phyloP scores from a whole-genome alignment of 768 basidiomycete genomes.

The Suillus subaureus region DNA sequence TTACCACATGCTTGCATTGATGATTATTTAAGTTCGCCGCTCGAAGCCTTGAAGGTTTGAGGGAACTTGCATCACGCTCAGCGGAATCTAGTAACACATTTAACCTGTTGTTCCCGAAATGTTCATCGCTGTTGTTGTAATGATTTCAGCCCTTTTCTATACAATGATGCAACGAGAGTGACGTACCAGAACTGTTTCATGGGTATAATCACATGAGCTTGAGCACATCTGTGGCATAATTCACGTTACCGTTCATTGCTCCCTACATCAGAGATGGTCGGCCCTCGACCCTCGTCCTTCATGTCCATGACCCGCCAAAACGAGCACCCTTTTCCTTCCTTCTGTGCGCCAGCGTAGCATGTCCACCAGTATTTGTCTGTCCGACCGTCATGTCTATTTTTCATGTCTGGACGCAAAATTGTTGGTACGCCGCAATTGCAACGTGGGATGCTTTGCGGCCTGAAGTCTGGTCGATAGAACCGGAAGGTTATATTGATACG shows the following conservation, averaged over 20 bases:
- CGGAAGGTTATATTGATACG: conserved; percentile 88
- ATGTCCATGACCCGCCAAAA: conserved; percentile 78
- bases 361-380: conserved; percentile 72
- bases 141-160: background rate
- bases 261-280: conserved; percentile 34
- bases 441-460: conserved; percentile 61
- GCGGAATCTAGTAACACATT: background rate
- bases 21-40: background rate
- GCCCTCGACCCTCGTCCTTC: conserved; percentile 64
- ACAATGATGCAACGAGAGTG: background rate
- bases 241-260: background rate
- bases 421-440: conserved; percentile 77
- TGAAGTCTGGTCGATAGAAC: conserved; percentile 84
- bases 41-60: background rate
- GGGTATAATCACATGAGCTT: background rate
- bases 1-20: background rate
- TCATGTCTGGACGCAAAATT: conserved; percentile 78
- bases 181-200: background rate
- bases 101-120: background rate
- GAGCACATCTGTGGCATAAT: background rate
- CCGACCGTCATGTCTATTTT: conserved; percentile 57
- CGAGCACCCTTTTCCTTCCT: conserved; percentile 80
- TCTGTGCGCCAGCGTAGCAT: conserved; percentile 80
- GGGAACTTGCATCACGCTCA: background rate
- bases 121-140: background rate